Evolutionary conservation across 768 basidiomycete genomes (phyloP).

Genomic region (Collybiopsis luxurians): DNA sequence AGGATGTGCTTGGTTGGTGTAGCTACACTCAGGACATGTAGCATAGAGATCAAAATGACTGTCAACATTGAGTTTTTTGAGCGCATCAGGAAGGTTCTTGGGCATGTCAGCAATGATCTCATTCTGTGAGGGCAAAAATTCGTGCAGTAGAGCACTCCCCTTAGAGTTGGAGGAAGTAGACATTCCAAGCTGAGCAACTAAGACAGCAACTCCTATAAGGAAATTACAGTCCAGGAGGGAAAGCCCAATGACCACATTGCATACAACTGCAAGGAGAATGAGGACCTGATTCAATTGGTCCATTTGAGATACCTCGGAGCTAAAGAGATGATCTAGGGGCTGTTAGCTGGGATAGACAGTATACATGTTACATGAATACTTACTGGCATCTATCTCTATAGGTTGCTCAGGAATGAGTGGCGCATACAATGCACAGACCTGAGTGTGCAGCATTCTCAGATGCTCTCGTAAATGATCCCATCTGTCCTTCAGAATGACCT

Average conservation of each 20-base stretch:
- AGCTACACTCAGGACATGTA: not conserved
- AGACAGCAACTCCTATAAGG: constrained; percentile 8
- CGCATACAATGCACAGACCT: not conserved
- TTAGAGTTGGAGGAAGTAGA: not conserved
- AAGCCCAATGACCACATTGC: constrained; percentile 12
- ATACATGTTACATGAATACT: not conserved
- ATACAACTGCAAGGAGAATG: constrained; percentile 12
- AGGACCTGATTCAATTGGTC: constrained; percentile 8
- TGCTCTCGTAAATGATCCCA: not conserved
- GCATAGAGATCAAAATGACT: not conserved
- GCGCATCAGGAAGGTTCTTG: not conserved
- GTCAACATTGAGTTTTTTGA: not conserved
- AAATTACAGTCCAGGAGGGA: constrained; percentile 13
- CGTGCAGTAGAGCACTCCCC: not conserved
- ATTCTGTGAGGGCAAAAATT: not conserved
- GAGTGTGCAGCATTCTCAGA: not conserved
- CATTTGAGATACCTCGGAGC: not conserved
- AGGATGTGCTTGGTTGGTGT: not conserved
- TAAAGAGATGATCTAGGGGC: not conserved
- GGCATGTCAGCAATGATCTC: constrained; percentile 1
- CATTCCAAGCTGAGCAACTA: constrained; percentile 10
- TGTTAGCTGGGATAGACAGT: not conserved
- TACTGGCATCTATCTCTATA: not conserved
- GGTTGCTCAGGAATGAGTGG: not conserved
- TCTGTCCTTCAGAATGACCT: not conserved